phyloP scores from a whole-genome alignment of 257 asterid species.

The Agastache rugosa region DNA sequence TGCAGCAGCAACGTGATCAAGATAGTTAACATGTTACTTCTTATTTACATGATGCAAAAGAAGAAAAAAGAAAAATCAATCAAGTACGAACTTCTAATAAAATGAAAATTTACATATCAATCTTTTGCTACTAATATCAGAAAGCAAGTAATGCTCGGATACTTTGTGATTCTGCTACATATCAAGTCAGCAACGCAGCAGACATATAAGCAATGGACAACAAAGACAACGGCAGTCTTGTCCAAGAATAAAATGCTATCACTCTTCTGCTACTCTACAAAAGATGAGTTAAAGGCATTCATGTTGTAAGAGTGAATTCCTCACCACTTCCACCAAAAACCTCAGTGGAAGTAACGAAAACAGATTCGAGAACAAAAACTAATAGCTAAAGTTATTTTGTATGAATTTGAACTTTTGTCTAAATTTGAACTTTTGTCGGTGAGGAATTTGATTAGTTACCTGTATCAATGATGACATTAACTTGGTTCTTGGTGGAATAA shows the following conservation, averaged over 20 bases:
- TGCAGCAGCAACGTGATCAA: conserved; percentile 25
- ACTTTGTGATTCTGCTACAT: conserved; percentile 11
- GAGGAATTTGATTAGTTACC: conserved; percentile 48
- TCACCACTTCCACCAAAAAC: conserved; percentile 5
- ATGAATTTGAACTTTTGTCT: too few species aligned
- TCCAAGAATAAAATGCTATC: too few species aligned
- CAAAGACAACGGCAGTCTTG: background rate
- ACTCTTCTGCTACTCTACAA: background rate
- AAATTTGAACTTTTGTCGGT: background rate
- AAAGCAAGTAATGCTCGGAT: conserved; percentile 25
- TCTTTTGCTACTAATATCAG: background rate
- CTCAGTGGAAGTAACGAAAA: background rate
- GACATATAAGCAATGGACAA: background rate
- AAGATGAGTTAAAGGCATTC: background rate
- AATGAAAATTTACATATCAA: background rate
- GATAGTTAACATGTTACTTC: conserved; percentile 13
- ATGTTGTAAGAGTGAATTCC: background rate
- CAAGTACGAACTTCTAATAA: background rate
- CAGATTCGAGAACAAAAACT: background rate
- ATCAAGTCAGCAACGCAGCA: conserved; percentile 17
- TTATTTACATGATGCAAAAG: background rate
- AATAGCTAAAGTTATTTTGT: conserved; percentile 7
- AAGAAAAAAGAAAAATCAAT: background rate
- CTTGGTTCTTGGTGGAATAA: conserved; percentile 92
- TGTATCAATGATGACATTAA: conserved; percentile 85